Base-by-base conservation (phyloP, 768 basidiomycete genomes). In the Crepidotus variabilis region DNA sequence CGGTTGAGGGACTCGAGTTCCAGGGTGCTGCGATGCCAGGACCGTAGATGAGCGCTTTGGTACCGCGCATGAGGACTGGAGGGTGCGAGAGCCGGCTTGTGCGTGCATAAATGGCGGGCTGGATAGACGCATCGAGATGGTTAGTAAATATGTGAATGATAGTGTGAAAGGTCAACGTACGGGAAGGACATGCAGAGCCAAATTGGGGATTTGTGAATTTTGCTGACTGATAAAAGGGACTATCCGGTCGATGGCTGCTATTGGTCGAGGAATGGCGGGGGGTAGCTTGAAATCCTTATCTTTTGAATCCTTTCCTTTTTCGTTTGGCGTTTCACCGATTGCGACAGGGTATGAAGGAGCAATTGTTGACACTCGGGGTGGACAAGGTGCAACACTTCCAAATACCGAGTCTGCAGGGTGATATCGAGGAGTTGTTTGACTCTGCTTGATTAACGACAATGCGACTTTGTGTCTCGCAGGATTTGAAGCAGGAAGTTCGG, bases 381-480 rank as follows among this genome's bases (percentile, higher is more conserved):
- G 69, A 61, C 83, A 85, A 10, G 87, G 85, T 1, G 74, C 75
- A 1, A 83, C 76, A 36, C 73, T 78, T 0, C 78, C 81, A 63
- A 82, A 90, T 46, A 92, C 67, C 2, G 87, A 85, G 59, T 87
- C 81, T 2, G 87, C 75, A 9, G 83, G 70, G 22, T 88, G 85
- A 88, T 88, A 90, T 3, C 88, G 80, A 9, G 86, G 72, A 21
- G 72, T 71, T 20, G 71, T 68, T 66, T 89, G 83, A 2, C 81
- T 72, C 52, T 86, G 80, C 0, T 75, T 67, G 34, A 91, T 76
- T 8, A 92, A 72, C 0, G 85, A 78, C 80, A 91, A 83, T 3
- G 87, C 85, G n/a, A 91, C 84, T 64, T 83, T 85, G 71, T 92
- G 89, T 46, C 87, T 80, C 4, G 83, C 71, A 28, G 85, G 83